Percentiles rank a stretch among this genome's conserved stretches.
phyloP scores from a whole-genome alignment of 768 basidiomycete species.

The Heimioporus sp. region DNA sequence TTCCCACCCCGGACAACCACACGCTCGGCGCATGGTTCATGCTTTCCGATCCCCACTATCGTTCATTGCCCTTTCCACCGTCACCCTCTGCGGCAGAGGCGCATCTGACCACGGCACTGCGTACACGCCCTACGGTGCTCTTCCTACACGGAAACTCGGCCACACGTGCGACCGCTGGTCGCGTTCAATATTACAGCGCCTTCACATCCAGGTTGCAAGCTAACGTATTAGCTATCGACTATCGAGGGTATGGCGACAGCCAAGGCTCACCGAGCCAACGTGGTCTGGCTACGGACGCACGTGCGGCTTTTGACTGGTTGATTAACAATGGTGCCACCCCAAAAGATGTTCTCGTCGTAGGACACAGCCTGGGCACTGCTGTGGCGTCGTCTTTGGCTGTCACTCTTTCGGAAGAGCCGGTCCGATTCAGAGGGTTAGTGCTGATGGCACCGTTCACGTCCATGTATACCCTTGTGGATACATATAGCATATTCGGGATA shows the following conservation, averaged over 20 bases:
- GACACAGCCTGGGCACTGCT: constrained; percentile 89
- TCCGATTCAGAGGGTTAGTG: constrained; percentile 46
- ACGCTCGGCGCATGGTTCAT: constrained; percentile 86
- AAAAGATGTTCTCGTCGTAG: constrained; percentile 68
- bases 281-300: constrained; percentile 72
- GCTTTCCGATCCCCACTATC: constrained; percentile 65
- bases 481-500: constrained; percentile 62
- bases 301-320: constrained; percentile 81
- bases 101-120: constrained; percentile 54
- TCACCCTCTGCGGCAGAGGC: constrained; percentile 35
- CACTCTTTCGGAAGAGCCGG: constrained; percentile 43
- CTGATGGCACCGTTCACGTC: constrained; percentile 59
- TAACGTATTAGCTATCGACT: constrained; percentile 87
- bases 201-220: constrained; percentile 63
- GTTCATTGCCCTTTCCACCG: constrained; percentile 40
- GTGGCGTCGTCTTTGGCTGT: constrained; percentile 55
- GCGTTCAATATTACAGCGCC: constrained; percentile 66
- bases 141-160: constrained; percentile 91
- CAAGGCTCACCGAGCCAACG: constrained; percentile 71
- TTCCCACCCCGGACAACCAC: constrained; percentile 75
- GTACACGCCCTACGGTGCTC: constrained; percentile 69
- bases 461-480: constrained; percentile 57
- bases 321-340: constrained; percentile 52
- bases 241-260: constrained; percentile 91
- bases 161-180: constrained; percentile 64